Base-by-base conservation (phyloP, 345 rosid species). In the Sonneratia alba region DNA sequence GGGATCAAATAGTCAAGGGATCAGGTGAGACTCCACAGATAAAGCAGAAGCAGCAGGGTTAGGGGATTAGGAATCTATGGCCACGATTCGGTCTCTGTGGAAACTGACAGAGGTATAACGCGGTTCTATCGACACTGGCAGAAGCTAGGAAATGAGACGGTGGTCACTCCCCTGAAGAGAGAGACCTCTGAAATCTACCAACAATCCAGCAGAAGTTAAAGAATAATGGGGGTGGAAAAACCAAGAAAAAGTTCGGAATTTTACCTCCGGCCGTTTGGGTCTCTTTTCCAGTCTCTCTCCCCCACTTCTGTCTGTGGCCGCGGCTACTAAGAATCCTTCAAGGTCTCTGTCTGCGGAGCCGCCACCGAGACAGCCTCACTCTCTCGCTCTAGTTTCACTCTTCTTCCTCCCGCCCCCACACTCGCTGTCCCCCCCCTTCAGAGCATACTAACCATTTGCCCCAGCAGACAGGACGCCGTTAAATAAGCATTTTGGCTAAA, bases 31-130 rank as follows among this genome's bases (percentile, higher is more conserved):
- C 10, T 27, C 38, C 16, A 62, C 38, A 62, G 66, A 62, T 62
- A 32, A 10, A 62, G 34, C 32, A n/a, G 59, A 53, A 62, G 32
- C 19, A 34, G 15, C 21, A 5, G 53, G 49, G 3, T 16, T 9
- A 49, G 38, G 67, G 34, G 91, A 89, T 88, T 68, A 87, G 67
- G 81, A 88, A 83, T 86, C 88, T 87, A 83, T 78, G 97, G 97
- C 83, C 71, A 71, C 69, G 84, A 83, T 86, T 87, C 74, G 51
- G 36, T 68, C 77, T 32, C 22, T 48, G 69, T 59, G 61, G 24
- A 73, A 69, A 71, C 66, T 47, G 86, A 85, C 87, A 67, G 72
- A 64, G 32, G 64, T 77, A 73, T 75, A 40, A 71, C 63, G 49
- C 16, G 68, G 15, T 55, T 27, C 48, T 71, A 67, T 70, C 77